Evolutionary conservation across 1,284 basidiomycete species (phyloP).

Genomic region (Polyporus tsugae): DNA sequence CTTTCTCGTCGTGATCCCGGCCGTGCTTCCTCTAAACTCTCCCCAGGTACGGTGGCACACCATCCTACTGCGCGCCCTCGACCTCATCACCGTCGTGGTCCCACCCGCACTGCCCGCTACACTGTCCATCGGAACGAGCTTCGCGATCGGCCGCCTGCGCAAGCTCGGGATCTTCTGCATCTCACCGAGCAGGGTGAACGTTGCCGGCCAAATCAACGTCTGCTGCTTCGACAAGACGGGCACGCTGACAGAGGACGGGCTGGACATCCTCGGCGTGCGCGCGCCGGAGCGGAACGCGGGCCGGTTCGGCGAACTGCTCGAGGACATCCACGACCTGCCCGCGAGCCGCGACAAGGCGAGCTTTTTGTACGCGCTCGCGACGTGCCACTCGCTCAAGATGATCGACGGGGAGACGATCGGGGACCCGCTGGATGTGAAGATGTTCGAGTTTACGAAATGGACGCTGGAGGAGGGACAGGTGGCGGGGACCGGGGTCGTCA

Average conservation of each 20-base stretch:
- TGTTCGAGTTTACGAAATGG: conserved; percentile 98
- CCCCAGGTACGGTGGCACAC: conserved; percentile 88
- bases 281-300: conserved; percentile 78
- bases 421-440: conserved; percentile 96
- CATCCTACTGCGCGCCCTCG: conserved; percentile 91
- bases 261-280: conserved; percentile 95
- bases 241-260: conserved; percentile 96
- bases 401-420: conserved; percentile 92
- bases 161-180: conserved; percentile 96
- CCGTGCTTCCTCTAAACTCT: conserved; percentile 20
- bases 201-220: conserved; percentile 96
- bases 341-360: conserved; percentile 76
- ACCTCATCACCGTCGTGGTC: conserved; percentile 98
- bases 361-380: conserved; percentile 92
- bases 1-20: neutral
- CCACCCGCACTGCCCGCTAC: conserved; percentile 98
- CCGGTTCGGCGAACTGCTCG: conserved; percentile 91
- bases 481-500: conserved; percentile 73
- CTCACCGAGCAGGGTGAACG: conserved; percentile 95
- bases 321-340: conserved; percentile 84
- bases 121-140: conserved; percentile 96
- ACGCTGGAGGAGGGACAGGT: conserved; percentile 91
- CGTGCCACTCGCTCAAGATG: conserved; percentile 95
- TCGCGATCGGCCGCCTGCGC: conserved; percentile 91
- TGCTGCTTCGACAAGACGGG: conserved; percentile 99